phyloP scores from a whole-genome alignment of 2,329 filamentous ascomycete species.

The Neofusicoccum umdonicola region DNA sequence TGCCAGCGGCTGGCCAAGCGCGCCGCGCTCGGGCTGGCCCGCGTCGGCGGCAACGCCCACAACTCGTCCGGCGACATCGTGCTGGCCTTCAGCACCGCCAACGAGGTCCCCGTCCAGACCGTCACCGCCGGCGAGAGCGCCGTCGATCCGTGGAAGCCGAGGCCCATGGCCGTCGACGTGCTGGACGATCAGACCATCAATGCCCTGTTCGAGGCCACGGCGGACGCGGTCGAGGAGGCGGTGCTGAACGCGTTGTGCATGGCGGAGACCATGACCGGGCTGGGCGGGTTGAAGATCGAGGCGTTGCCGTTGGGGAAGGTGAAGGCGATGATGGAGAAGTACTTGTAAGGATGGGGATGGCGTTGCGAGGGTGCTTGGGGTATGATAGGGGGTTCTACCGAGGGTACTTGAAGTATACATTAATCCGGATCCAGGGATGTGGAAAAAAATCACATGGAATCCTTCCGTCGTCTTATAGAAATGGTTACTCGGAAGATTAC shows the following conservation, averaged over 20 bases:
- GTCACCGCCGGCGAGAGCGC: conserved; percentile 24
- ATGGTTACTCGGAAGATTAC: too few relatives aligned
- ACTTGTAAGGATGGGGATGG: neutral
- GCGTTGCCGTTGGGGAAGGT: conserved; percentile 34
- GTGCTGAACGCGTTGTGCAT: conserved; percentile 64
- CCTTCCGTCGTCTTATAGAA: too few relatives aligned
- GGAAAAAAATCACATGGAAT: too few relatives aligned
- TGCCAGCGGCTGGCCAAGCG: conserved; percentile 59
- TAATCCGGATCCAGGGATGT: too few relatives aligned
- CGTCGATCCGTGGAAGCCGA: conserved; percentile 36
- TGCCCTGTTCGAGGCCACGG: conserved; percentile 59
- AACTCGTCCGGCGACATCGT: conserved; percentile 67
- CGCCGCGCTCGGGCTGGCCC: conserved; percentile 59
- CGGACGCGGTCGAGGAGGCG: conserved; percentile 63
- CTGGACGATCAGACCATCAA: conserved; percentile 61
- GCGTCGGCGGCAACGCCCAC: conserved; percentile 60
- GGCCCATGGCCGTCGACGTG: conserved; percentile 47
- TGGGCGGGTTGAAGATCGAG: conserved; percentile 44
- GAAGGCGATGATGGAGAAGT: conserved; percentile 33
- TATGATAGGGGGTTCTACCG: too few relatives aligned
- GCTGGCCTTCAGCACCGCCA: conserved; percentile 64
- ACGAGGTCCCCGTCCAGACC: conserved; percentile 48
- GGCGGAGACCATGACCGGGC: conserved; percentile 59
- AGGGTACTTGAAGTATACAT: too few relatives aligned
- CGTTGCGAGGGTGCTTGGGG: too few relatives aligned